These are phyloP conservation scores for Chalaropsis ovoidea DNA, from an alignment of 2,329 filamentous ascomycete species.

Conservation along the genomic window DNA sequence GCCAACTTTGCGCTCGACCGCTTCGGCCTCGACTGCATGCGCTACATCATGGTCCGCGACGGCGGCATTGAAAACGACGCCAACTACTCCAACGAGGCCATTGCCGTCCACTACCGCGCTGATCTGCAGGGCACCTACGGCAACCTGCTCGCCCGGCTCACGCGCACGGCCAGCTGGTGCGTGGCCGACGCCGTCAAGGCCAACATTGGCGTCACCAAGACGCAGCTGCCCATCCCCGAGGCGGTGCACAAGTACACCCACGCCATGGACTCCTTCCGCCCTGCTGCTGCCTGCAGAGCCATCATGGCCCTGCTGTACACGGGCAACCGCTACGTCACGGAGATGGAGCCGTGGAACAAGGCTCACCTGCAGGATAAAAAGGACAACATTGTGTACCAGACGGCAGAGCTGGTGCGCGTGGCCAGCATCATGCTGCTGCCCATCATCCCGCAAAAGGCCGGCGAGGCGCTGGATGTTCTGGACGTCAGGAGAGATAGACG, in stretches of 20 bases:
- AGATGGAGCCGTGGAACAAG: slow-evolving; percentile 56
- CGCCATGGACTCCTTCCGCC: slow-evolving; percentile 24
- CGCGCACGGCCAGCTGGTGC: slow-evolving; percentile 58
- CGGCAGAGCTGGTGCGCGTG: slow-evolving; percentile 67
- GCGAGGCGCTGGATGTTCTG: slow-evolving; percentile 62
- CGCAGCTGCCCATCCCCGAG: slow-evolving; percentile 22
- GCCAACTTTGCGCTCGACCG: slow-evolving; percentile 84
- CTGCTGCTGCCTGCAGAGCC: slow-evolving; percentile 20
- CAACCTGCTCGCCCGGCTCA: slow-evolving; percentile 65
- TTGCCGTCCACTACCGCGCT: slow-evolving; percentile 70
- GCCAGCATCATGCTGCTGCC: slow-evolving; percentile 78
- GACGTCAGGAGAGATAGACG: slow-evolving; percentile 57
- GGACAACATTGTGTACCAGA: slow-evolving; percentile 55
- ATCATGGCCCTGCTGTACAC: slow-evolving; percentile 25
- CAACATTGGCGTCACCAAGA: neutral
- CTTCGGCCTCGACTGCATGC: slow-evolving; percentile 77
- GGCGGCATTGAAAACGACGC: slow-evolving; percentile 69
- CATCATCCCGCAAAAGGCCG: slow-evolving; percentile 73
- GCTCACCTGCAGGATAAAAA: slow-evolving; percentile 34
- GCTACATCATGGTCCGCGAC: slow-evolving; percentile 77
- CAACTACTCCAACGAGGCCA: slow-evolving; percentile 70
- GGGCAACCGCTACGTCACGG: slow-evolving; percentile 43
- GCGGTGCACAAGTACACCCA: slow-evolving; percentile 20
- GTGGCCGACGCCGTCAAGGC: slow-evolving; percentile 46
- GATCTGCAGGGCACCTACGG: slow-evolving; percentile 67